phyloP scores from a whole-genome alignment of 257 asterid genomes.

The Solanum sejunctum region DNA sequence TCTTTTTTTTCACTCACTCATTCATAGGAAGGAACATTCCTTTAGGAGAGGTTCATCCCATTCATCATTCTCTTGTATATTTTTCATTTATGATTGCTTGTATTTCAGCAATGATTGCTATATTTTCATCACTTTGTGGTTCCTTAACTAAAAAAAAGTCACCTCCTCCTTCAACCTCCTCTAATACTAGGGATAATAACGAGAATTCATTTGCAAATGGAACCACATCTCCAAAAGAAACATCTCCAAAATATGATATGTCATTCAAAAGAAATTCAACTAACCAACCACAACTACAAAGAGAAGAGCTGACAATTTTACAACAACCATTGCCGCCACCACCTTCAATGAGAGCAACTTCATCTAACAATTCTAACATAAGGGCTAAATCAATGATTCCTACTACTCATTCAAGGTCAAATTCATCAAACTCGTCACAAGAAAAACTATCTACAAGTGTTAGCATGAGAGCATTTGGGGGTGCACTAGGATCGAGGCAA shows the following conservation, averaged over 20 bases:
- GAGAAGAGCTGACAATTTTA: background rate
- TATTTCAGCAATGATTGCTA: slow-evolving; percentile 12
- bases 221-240: background rate
- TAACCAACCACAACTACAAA: background rate
- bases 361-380: background rate
- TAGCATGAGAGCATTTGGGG: slow-evolving; percentile 37
- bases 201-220: background rate
- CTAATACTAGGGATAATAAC: background rate
- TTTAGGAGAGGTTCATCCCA: slow-evolving; percentile 7
- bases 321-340: slow-evolving; percentile 26
- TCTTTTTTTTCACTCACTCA: background rate
- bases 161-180: background rate
- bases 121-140: slow-evolving; percentile 56
- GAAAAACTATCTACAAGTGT: slow-evolving; percentile 23
- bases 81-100: slow-evolving; percentile 15
- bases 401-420: slow-evolving; percentile 2
- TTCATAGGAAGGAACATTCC: slow-evolving; percentile 46
- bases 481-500: slow-evolving; percentile 7
- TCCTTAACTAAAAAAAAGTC: slow-evolving; percentile 16
- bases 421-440: slow-evolving; percentile 8
- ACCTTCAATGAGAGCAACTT: slow-evolving; percentile 15
- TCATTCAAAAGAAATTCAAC: background rate
- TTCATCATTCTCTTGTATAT: slow-evolving; percentile 9
- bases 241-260: background rate
- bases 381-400: background rate